Base-by-base conservation (phyloP, 768 basidiomycete species). In the Mycena rosella region DNA sequence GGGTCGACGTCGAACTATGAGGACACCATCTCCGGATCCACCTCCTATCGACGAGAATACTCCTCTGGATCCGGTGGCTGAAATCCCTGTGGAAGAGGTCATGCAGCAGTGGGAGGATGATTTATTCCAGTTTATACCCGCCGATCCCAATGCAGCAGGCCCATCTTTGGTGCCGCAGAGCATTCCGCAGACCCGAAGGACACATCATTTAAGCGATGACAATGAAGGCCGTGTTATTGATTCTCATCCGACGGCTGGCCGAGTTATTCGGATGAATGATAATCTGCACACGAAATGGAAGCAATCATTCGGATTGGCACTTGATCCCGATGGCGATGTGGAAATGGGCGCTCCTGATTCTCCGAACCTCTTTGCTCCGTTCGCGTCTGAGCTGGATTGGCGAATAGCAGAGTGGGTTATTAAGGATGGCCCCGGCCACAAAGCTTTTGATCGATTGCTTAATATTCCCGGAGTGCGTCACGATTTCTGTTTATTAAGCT, bases 381-480 rank as follows among this genome's bases (percentile, higher is more conserved):
- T 79, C 32, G 57, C 58, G 2, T 75, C 74, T 5, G 68, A 75
- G 11, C 27, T 77, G 27, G 77, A 79, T 49, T 79, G 76, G 75
- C 26, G 52, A 30, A 63, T 78, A 17, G 76, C 75, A 0, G 62
- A 72, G 14, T 79, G 78, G 78, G 76, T 73, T 3, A 53, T 77
- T 0, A 74, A 75, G 22, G 74, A 78, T 24, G 69, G 71, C 2
- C 60, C 69, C 7, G 73, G 78, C 0, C 72, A 78, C 27, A 78
- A 72, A n/a, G 66, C 76, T 0, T 71, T 79, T 52, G 71, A 79
- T 51, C 36, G 73, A 0, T 55, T 79, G 10, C 60, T 77, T 1
- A 32, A 60, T 0, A 74, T 78, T 54, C 78, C 77, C n/a, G 77
- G 73, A 17, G 77, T 79, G 59, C 1, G 72, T 60, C n/a, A n/a